phyloP scores from a whole-genome alignment of 2,329 filamentous ascomycete genomes.

The Arthroderma sp. region DNA sequence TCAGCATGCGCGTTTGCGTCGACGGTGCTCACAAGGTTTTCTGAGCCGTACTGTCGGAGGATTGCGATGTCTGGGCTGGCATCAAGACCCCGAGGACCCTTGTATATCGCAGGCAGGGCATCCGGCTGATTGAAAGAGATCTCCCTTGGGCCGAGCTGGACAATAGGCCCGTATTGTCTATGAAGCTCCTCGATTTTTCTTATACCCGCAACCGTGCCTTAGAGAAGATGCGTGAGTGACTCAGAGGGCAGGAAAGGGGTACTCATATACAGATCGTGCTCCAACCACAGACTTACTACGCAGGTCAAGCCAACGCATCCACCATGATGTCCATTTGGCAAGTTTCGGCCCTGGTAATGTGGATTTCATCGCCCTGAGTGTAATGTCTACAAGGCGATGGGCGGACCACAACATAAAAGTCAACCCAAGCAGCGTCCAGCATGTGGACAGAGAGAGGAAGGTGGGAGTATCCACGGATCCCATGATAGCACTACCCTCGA shows the following conservation, averaged over 20 bases:
- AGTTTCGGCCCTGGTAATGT: slow-evolving; percentile 11
- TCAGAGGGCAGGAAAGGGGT: too few species aligned
- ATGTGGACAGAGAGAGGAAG: too few species aligned
- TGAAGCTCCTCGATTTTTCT: too few species aligned
- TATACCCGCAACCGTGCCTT: background rate
- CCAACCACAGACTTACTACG: too few species aligned
- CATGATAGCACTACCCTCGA: too few species aligned
- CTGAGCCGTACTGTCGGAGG: slow-evolving; percentile 10
- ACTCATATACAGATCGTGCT: too few species aligned
- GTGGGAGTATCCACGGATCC: too few species aligned
- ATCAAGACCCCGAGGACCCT: slow-evolving; percentile 9
- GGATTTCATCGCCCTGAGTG: too few species aligned
- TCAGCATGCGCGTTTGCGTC: slow-evolving; percentile 9
- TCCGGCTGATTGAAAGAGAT: slow-evolving; percentile 12
- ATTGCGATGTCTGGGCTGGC: slow-evolving; percentile 2
- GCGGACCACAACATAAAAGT: too few species aligned
- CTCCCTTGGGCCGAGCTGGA: slow-evolving; percentile 7
- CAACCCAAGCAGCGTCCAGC: too few species aligned
- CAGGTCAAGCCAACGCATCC: too few species aligned
- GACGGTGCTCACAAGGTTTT: slow-evolving; percentile 11
- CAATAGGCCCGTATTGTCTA: slow-evolving; percentile 10
- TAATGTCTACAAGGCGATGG: too few species aligned
- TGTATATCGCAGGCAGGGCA: slow-evolving; percentile 10
- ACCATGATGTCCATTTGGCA: slow-evolving; percentile 10
- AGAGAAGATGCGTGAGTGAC: background rate